Conservation (phyloP, 495 filamentous ascomycete genomes). For the Aspergillus nanangensis region DNA sequence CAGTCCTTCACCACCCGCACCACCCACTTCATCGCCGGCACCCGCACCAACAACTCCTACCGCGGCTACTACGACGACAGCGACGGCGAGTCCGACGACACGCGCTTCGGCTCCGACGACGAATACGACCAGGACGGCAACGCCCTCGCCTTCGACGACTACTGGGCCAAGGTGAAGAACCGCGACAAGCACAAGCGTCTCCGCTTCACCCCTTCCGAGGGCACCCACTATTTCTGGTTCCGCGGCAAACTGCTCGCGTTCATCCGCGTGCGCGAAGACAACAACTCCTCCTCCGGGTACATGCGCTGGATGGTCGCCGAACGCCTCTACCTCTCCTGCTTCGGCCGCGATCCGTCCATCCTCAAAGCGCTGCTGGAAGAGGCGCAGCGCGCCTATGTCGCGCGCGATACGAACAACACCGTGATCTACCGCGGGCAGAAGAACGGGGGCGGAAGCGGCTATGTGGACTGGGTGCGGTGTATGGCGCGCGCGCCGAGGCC, state of each 20-base stretch:
- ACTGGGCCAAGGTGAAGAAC: conserved; percentile 41
- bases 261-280: conserved; percentile 35
- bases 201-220: conserved; percentile 60
- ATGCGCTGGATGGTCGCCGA: conserved; percentile 40
- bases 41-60: conserved; percentile 46
- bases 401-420: conserved; percentile 57
- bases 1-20: conserved; percentile 54
- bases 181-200: conserved; percentile 54
- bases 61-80: conserved; percentile 43
- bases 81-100: conserved; percentile 12
- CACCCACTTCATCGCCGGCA: conserved; percentile 58
- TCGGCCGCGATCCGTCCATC: conserved; percentile 61
- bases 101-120: conserved; percentile 22
- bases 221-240: conserved; percentile 65
- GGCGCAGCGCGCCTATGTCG: conserved; percentile 52
- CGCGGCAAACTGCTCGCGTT: conserved; percentile 52
- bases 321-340: conserved; percentile 58
- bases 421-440: conserved; percentile 58
- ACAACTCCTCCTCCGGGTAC: conserved; percentile 18
- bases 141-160: conserved; percentile 32
- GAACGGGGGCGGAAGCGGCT: conserved; percentile 19
- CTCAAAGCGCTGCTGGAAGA: conserved; percentile 65
- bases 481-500: conserved; percentile 69
- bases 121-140: conserved; percentile 34
- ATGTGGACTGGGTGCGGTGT: conserved; percentile 58